Conservation (phyloP, 495 filamentous ascomycete genomes). For the Trichocladium uniseriatum region DNA sequence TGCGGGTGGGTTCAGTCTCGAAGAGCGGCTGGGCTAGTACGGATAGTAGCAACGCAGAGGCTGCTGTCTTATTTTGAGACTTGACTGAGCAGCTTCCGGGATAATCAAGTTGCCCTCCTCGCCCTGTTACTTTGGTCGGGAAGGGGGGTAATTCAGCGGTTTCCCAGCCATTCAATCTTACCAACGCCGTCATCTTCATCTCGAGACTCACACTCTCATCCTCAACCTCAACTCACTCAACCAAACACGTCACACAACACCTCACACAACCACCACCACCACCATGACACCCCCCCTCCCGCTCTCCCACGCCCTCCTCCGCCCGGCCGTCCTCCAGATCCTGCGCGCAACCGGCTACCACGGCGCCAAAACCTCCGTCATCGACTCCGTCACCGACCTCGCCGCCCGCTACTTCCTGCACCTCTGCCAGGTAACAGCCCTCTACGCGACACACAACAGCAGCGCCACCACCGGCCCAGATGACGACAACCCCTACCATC, state of each 20-base stretch:
- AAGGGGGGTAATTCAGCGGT: too few species aligned
- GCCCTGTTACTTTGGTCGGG: too few species aligned
- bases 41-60: too few species aligned
- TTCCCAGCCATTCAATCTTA: too few species aligned
- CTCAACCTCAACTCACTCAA: neutral
- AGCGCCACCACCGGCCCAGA: neutral
- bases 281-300: constrained; percentile 35
- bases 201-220: too few species aligned
- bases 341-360: constrained; percentile 82
- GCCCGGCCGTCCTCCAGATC: constrained; percentile 74
- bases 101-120: too few species aligned
- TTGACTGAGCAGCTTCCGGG: too few species aligned
- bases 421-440: constrained; percentile 54
- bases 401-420: constrained; percentile 62
- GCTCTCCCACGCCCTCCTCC: constrained; percentile 67
- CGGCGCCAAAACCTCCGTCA: constrained; percentile 58
- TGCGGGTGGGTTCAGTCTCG: too few species aligned
- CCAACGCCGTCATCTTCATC: too few species aligned
- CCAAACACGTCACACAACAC: neutral
- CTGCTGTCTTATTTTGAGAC: too few species aligned
- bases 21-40: too few species aligned
- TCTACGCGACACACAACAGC: constrained; percentile 45
- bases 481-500: neutral
- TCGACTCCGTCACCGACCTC: constrained; percentile 71
- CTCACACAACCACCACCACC: neutral